phyloP scores from a whole-genome alignment of 2,329 filamentous ascomycete species.

The Didymella keratinophila region DNA sequence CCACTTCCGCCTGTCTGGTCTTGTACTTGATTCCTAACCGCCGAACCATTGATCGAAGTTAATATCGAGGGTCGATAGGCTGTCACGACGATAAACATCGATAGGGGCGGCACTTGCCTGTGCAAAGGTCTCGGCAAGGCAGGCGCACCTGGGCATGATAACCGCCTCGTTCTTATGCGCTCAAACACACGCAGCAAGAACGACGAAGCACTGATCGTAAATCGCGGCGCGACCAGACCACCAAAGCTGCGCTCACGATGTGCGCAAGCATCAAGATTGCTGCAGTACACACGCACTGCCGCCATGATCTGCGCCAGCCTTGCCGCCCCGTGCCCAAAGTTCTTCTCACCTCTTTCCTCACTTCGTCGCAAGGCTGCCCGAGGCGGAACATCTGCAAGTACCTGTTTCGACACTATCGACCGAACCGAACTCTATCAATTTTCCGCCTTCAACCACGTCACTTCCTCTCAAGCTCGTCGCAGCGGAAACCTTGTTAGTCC shows the following conservation, averaged over 20 bases:
- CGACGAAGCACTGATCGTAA: neutral
- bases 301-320: neutral
- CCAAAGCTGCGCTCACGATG: neutral
- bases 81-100: neutral
- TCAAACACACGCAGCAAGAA: neutral
- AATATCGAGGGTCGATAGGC: neutral
- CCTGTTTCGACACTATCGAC: neutral
- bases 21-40: neutral
- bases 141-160: neutral
- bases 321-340: too few species aligned
- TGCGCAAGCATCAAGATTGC: neutral
- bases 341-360: too few species aligned
- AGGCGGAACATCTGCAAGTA: neutral
- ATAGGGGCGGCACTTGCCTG: neutral
- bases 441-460: neutral
- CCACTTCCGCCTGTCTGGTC: constrained; percentile 13
- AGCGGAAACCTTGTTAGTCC: constrained; percentile 13
- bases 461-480: neutral
- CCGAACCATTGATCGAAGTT: constrained; percentile 7
- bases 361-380: neutral
- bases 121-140: neutral
- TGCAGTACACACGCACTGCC: neutral
- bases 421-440: neutral
- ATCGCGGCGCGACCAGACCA: neutral
- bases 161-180: neutral